phyloP scores from a whole-genome alignment of 208 protist genomes.

The Leishmania amazonensis region DNA sequence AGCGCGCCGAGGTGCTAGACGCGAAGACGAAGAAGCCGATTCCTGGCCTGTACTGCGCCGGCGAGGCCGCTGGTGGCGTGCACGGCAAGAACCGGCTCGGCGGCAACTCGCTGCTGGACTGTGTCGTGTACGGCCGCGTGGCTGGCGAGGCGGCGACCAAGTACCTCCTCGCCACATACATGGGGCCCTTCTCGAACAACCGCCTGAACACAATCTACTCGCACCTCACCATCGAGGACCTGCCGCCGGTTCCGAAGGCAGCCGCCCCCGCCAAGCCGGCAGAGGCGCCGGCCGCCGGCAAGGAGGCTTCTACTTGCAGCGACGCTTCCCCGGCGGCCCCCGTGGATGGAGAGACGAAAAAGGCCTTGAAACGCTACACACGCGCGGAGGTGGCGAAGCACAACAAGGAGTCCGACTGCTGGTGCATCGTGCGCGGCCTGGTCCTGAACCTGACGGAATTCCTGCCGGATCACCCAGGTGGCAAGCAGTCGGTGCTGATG shows the following conservation, averaged over 20 bases:
- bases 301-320: slow-evolving; percentile 4
- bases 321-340: slow-evolving; percentile 30
- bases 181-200: slow-evolving; percentile 57
- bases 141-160: slow-evolving; percentile 57
- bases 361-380: slow-evolving; percentile 31
- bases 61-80: slow-evolving; percentile 95
- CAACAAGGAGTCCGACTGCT: slow-evolving; percentile 66
- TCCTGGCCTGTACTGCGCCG: slow-evolving; percentile 91
- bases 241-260: slow-evolving; percentile 47
- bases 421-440: slow-evolving; percentile 47
- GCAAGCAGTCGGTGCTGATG: slow-evolving; percentile 63
- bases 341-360: slow-evolving; percentile 23
- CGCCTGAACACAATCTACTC: slow-evolving; percentile 54
- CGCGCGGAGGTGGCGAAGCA: slow-evolving; percentile 68
- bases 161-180: slow-evolving; percentile 57
- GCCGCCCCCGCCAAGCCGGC: slow-evolving; percentile 40
- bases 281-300: slow-evolving; percentile 39
- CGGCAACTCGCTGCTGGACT: slow-evolving; percentile 96
- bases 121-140: slow-evolving; percentile 93
- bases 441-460: slow-evolving; percentile 75
- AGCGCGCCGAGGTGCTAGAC: slow-evolving; percentile 66
- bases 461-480: slow-evolving; percentile 71
- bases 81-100: slow-evolving; percentile 96
- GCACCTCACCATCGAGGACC: slow-evolving; percentile 35
- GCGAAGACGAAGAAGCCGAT: slow-evolving; percentile 49